These are phyloP conservation scores for Candida maesae DNA, from an alignment of 805 yeast genomes.

Conservation along the genomic window DNA sequence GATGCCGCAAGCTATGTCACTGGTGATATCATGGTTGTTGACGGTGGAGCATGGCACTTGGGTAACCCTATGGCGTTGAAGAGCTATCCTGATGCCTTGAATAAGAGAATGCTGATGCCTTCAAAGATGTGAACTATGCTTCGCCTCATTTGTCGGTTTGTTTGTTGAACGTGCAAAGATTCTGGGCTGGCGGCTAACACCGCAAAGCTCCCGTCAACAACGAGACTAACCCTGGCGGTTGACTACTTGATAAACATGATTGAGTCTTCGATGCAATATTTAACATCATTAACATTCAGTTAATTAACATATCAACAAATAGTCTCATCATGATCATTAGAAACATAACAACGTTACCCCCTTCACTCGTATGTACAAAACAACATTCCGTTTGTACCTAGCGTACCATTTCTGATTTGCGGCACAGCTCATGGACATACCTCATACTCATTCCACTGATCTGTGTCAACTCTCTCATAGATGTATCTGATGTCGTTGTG, in stretches of 20 bases:
- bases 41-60: constrained; percentile 89
- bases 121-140: constrained; percentile 31
- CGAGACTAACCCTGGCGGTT: too few relatives aligned
- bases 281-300: too few relatives aligned
- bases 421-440: constrained; percentile 57
- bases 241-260: too few relatives aligned
- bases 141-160: too few relatives aligned
- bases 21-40: constrained; percentile 79
- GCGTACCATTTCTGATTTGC: neutral
- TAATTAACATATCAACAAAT: neutral
- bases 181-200: too few relatives aligned
- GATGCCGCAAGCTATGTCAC: constrained; percentile 76
- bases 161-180: too few relatives aligned
- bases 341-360: constrained; percentile 6
- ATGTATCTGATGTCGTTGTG: constrained; percentile 44
- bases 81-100: constrained; percentile 43
- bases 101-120: constrained; percentile 28
- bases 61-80: constrained; percentile 40
- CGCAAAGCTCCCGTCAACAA: too few relatives aligned
- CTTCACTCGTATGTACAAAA: neutral
- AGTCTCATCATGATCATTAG: constrained; percentile 8
- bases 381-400: neutral
- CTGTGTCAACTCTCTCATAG: constrained; percentile 49
- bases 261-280: too few relatives aligned
- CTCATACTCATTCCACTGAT: constrained; percentile 72